A percentile compares a stretch with the other conserved stretches of the same genome.
These are phyloP conservation scores for Cystobasidium tubakii DNA, from an alignment of 768 basidiomycete species.

Conservation along the genomic window DNA sequence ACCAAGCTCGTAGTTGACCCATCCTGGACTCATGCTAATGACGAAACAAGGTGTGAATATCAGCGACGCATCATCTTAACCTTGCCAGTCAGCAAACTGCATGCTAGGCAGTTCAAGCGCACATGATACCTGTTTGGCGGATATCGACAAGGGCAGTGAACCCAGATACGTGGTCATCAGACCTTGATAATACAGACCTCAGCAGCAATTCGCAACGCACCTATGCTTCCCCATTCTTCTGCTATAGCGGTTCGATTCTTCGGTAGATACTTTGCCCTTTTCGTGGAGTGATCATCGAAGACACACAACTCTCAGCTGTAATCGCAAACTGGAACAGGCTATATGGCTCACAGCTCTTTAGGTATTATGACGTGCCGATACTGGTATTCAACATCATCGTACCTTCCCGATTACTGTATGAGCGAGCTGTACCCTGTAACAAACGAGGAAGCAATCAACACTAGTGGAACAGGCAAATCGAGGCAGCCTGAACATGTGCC, in stretches of 20 bases:
- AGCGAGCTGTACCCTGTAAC: neutral
- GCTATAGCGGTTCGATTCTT: neutral
- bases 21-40: neutral
- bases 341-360: neutral
- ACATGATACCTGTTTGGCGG: neutral
- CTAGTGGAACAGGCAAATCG: no score
- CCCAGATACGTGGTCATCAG: no score
- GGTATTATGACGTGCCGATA: neutral
- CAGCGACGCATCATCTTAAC: no score
- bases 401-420: neutral
- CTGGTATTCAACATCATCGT: constrained; percentile 1
- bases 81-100: no score
- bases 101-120: no score
- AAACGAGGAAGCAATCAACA: neutral
- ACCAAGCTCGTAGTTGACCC: neutral
- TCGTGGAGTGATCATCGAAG: neutral
- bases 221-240: neutral
- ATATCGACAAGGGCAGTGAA: neutral
- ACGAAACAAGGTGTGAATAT: neutral
- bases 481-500: no score
- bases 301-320: neutral
- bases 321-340: neutral
- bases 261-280: neutral
- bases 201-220: neutral
- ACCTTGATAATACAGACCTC: no score